Evolutionary conservation across 2,329 filamentous ascomycete genomes (phyloP), one percentile per base, ranked within the genome.

Genomic region (Epichloe amarillans): DNA sequence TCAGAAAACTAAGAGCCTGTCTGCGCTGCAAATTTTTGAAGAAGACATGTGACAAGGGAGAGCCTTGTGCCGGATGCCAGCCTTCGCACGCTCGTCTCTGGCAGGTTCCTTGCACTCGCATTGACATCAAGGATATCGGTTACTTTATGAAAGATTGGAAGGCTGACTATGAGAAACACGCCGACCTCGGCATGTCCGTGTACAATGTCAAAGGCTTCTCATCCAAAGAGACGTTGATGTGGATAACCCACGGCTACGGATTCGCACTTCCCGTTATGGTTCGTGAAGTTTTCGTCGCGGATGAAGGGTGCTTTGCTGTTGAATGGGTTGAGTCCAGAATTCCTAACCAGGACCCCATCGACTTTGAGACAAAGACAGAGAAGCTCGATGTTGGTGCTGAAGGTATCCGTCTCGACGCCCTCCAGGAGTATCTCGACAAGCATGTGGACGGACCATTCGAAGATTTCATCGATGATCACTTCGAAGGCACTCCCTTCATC

Each of bases 61-160:
- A 96, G 72, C 91, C 91, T 52, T 97, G 91, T 69, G 86, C 84
- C 61, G 91, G 91, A 46, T 97, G 91, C 73, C 87, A 95, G 72
- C 91, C 91, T 47, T 95, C 90, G 19, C 91, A 97, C 67, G 91
- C 91, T 56, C 84, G 91, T 56, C 76, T 97, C 49, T 97, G 91
- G 91, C 90, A 96, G 71, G 91, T 97, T 43, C 91, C 91, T 54
- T 97, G 91, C 75, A 97, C 91, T 40, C 86, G 91, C 55, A 95
- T 96, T 63, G 91, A 96, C 68, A 97, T 97, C 75, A 96, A 95
- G 77, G 91, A 97, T 62, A 95, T 97, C 62, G 87, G 83, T 42
- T 95, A 94, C 69, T 97, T 97, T 75, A 93, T 96, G 87, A 96
- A 96, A 75, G 91, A 96, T 69, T 97, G 90, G 90, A 95, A 91